Conservation (phyloP, 2,329 filamentous ascomycete genomes). For the Macrophomina pseudophaseolina region DNA sequence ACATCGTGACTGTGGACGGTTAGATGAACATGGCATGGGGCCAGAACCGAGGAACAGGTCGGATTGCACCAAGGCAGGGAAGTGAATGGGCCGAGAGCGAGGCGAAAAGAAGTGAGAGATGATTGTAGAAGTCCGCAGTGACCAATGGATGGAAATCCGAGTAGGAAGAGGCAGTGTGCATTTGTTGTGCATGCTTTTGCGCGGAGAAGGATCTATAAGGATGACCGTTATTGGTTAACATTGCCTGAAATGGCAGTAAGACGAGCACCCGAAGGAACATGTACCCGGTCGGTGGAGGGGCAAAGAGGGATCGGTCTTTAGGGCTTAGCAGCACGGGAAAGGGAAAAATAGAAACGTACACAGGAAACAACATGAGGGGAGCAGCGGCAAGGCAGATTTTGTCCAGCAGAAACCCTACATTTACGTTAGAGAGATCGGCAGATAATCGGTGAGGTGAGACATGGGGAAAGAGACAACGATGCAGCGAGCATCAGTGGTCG, state of each 20-base stretch:
- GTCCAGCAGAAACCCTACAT: no score
- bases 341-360: no score
- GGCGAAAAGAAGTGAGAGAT: background rate
- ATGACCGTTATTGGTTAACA: background rate
- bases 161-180: background rate
- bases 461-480: background rate
- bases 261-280: background rate
- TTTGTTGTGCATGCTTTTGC: background rate
- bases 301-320: background rate
- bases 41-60: no score
- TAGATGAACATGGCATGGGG: no score
- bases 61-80: no score
- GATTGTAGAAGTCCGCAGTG: background rate
- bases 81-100: background rate
- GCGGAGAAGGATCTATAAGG: background rate
- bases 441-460: background rate
- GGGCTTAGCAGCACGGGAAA: no score
- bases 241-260: background rate
- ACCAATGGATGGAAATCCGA: no score
- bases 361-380: no score
- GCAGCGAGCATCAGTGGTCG: background rate
- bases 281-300: background rate
- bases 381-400: no score
- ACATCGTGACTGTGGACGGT: background rate
- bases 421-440: background rate